Evolutionary conservation across 1,139 yeast species (phyloP), one percentile per base, ranked within the genome.

Genomic region (Saccharomycopsis crataegensis): DNA sequence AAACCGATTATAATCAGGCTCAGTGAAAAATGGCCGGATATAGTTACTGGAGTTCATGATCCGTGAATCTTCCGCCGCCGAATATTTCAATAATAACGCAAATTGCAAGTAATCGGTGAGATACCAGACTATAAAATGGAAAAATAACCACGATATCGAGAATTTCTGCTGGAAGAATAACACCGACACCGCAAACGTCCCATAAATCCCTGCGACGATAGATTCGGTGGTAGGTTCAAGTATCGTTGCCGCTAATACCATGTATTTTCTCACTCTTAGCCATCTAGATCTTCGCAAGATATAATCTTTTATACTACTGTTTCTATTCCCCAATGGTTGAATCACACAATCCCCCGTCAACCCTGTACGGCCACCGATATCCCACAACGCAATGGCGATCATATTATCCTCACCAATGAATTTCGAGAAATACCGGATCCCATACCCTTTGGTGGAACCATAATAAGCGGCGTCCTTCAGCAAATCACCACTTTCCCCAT

Each of bases 341-440:
- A 87, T 71, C 3, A 84, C 96, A 45, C 81, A 77, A 62, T 89
- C 96, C 1, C 86, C 80, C 0, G 93, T 83, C 73, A 89, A 73
- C 0, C 86, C 89, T 0, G 96, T 87, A 57, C 93, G 74, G 6
- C 88, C 89, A 34, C 87, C 82, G 38, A 64, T 62, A 52, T 82
- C 82, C 96, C 96, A 90, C 16, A 89, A 66, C 1, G 91, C 87
- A 53, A 86, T 87, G 8, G 89, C 96, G 60, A 89, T 88, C 95
- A 89, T 86, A 66, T 89, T 89, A 67, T 89, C 97, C 64, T 89
- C 97, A 2, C 96, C 96, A 63, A 90, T 89, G 66, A 84, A 90
- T 57, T 82, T 73, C 8, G 96, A 82, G 67, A 90, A 89, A 58
- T 82, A 79, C 55, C 81, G 76, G 52, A 90, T 73, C 0, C 96